Conservation (phyloP, 768 basidiomycete species). For the Boletus vermiculosoides region DNA sequence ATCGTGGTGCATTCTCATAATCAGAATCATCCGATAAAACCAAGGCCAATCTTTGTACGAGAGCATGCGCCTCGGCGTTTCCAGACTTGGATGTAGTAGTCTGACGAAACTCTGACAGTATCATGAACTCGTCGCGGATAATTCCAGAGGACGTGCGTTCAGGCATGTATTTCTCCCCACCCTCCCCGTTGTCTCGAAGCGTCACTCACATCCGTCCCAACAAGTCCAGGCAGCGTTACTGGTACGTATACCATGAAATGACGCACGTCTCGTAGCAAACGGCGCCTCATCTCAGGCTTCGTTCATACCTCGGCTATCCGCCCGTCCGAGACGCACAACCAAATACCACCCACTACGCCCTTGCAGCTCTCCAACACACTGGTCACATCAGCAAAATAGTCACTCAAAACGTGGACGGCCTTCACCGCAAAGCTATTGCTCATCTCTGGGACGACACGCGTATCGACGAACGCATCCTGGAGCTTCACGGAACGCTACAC, state of each 20-base stretch:
- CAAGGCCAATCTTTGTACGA: conserved; percentile 57
- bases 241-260: conserved; percentile 37
- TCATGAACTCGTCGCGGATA: conserved; percentile 77
- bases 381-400: conserved; percentile 61
- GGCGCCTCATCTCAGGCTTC: conserved; percentile 42
- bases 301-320: conserved; percentile 83
- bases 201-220: conserved; percentile 6
- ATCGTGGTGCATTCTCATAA: background rate
- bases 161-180: conserved; percentile 63
- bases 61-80: background rate
- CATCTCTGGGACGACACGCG: conserved; percentile 41
- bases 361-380: conserved; percentile 78
- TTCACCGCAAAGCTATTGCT: conserved; percentile 78
- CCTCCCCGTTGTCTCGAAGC: background rate
- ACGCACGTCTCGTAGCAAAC: background rate
- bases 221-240: conserved; percentile 74
- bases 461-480: conserved; percentile 53
- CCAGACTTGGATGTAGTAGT: background rate
- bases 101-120: conserved; percentile 44
- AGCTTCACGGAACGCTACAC: conserved; percentile 83
- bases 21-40: background rate
- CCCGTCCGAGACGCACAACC: conserved; percentile 80
- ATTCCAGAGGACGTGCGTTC: conserved; percentile 65
- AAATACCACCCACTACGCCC: conserved; percentile 85
- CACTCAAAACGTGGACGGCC: conserved; percentile 93